phyloP scores from a whole-genome alignment of 2,329 filamentous ascomycete genomes.

The Cladosporium sp. region DNA sequence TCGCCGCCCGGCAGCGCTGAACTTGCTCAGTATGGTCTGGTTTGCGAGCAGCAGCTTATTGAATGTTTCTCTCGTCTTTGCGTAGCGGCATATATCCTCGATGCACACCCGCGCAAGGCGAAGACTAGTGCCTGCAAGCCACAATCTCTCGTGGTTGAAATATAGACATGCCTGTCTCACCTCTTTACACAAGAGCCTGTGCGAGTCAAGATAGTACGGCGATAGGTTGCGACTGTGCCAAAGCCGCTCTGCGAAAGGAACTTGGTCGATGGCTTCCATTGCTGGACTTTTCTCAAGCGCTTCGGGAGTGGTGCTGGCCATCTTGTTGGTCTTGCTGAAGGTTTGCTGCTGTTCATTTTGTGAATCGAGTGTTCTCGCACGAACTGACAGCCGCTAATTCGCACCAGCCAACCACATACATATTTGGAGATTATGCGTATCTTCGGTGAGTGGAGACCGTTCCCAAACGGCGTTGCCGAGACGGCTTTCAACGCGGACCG shows the following conservation, averaged over 20 bases:
- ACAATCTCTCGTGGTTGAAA: conserved; percentile 24
- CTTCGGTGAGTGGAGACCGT: too few species aligned
- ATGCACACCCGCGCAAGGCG: conserved; percentile 20
- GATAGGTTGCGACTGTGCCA: neutral
- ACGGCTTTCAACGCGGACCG: too few species aligned
- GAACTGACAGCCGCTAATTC: too few species aligned
- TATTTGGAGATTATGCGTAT: too few species aligned
- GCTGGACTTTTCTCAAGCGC: neutral
- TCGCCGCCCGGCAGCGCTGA: conserved; percentile 12
- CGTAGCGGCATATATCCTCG: conserved; percentile 15
- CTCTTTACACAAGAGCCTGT: neutral
- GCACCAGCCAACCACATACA: too few species aligned
- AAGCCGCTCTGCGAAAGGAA: neutral
- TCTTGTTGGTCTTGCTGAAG: neutral
- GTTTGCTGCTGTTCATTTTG: too few species aligned
- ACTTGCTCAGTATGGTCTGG: conserved; percentile 24
- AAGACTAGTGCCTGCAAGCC: conserved; percentile 2
- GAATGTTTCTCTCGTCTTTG: conserved; percentile 23
- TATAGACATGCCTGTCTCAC: conserved; percentile 3
- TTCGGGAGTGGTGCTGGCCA: neutral
- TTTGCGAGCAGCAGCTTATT: conserved; percentile 24
- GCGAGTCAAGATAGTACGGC: neutral
- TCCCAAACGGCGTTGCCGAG: too few species aligned
- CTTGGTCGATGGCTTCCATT: neutral
- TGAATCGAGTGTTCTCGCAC: too few species aligned